phyloP scores from a whole-genome alignment of 2,329 filamentous ascomycete genomes.

The Monosporascus cannonballus region DNA sequence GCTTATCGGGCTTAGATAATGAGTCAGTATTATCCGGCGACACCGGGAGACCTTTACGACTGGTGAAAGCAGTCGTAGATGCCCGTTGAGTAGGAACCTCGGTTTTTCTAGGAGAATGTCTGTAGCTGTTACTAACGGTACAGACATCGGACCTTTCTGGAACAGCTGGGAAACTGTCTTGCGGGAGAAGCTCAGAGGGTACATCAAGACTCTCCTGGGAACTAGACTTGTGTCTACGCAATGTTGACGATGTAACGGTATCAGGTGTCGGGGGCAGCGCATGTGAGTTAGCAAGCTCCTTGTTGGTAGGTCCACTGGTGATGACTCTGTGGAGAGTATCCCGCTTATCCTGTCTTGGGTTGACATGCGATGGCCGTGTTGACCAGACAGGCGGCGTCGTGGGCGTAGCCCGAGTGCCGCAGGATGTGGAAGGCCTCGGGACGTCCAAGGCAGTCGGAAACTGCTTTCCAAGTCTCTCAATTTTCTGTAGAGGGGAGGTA shows the following conservation, averaged over 20 bases:
- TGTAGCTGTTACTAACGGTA: slow-evolving; percentile 15
- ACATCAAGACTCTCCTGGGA: slow-evolving; percentile 21
- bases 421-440: slow-evolving; percentile 22
- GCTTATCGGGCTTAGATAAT: slow-evolving; percentile 15
- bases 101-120: slow-evolving; percentile 6
- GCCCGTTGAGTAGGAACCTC: slow-evolving; percentile 16
- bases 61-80: slow-evolving; percentile 27
- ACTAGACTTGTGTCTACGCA: slow-evolving; percentile 26
- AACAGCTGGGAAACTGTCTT: slow-evolving; percentile 17
- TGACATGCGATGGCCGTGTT: slow-evolving; percentile 11
- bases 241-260: slow-evolving; percentile 51
- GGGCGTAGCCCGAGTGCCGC: slow-evolving; percentile 12
- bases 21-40: slow-evolving; percentile 22
- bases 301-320: slow-evolving; percentile 37
- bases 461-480: slow-evolving; percentile 37
- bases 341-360: slow-evolving; percentile 40
- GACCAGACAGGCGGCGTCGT: slow-evolving; percentile 11
- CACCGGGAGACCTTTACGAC: slow-evolving; percentile 19
- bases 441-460: slow-evolving; percentile 21
- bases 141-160: slow-evolving; percentile 19
- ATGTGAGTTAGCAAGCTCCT: slow-evolving; percentile 35
- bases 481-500: slow-evolving; percentile 43
- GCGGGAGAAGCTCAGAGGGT: slow-evolving; percentile 4
- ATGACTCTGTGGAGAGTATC: slow-evolving; percentile 42
- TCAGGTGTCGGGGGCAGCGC: slow-evolving; percentile 53